Percentiles rank a stretch among this genome's conserved stretches.
Conservation (phyloP, 352 stramenopile species). For the Detonula confervacea region DNA sequence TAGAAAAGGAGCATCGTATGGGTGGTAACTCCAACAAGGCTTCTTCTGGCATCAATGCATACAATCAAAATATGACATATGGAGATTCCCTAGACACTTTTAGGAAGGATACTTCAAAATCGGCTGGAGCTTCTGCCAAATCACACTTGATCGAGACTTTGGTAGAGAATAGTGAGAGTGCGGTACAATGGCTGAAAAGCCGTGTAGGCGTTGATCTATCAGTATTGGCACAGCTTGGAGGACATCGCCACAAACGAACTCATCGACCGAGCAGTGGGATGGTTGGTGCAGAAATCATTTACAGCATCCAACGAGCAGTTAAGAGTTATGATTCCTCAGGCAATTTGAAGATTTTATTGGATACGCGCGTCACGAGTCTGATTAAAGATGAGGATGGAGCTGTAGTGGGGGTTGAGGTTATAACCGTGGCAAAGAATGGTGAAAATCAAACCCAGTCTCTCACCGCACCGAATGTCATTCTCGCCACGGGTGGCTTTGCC, state of each 20-base stretch:
- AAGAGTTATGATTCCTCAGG: slow-evolving; percentile 75
- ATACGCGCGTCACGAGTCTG: slow-evolving; percentile 67
- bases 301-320: slow-evolving; percentile 79
- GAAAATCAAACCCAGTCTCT: slow-evolving; percentile 43
- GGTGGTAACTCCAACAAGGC: slow-evolving; percentile 85
- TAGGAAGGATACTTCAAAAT: slow-evolving; percentile 72
- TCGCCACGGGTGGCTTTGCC: slow-evolving; percentile 83
- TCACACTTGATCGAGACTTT: slow-evolving; percentile 75
- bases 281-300: slow-evolving; percentile 83
- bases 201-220: slow-evolving; percentile 80
- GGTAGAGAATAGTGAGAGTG: slow-evolving; percentile 68
- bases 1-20: slow-evolving; percentile 82
- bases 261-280: slow-evolving; percentile 83
- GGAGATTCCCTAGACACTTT: slow-evolving; percentile 73
- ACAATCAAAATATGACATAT: slow-evolving; percentile 68
- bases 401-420: slow-evolving; percentile 67
- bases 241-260: slow-evolving; percentile 77
- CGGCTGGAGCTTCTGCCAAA: slow-evolving; percentile 65
- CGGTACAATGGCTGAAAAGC: slow-evolving; percentile 75
- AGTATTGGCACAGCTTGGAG: slow-evolving; percentile 81
- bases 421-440: slow-evolving; percentile 32
- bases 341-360: slow-evolving; percentile 72
- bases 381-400: slow-evolving; percentile 58
- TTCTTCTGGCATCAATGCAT: slow-evolving; percentile 82
- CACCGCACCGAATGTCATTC: slow-evolving; percentile 67